phyloP scores from a whole-genome alignment of 2,329 filamentous ascomycete genomes.

The Hymenoscyphus fraxineus region DNA sequence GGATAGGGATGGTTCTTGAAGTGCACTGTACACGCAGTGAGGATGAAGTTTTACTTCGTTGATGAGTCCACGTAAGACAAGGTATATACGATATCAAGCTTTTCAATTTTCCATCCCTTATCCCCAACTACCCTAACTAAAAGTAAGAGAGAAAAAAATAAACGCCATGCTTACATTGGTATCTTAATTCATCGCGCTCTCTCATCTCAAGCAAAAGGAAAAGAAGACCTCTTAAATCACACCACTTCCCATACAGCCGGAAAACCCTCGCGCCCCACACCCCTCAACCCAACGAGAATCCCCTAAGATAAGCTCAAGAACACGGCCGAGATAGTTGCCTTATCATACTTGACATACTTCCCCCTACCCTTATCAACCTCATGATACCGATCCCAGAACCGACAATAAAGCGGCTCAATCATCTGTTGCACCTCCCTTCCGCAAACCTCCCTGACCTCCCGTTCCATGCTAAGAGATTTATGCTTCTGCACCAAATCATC shows the following conservation, averaged over 20 bases:
- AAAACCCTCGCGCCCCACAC: not conserved
- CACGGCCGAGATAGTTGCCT: conserved; percentile 68
- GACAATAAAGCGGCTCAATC: conserved; percentile 88
- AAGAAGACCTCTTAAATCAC: not conserved
- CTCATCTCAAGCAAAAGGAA: not conserved
- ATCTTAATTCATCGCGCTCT: conserved; percentile 6
- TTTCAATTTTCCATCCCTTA: not conserved
- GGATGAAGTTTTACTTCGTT: no score
- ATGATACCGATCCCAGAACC: conserved; percentile 96
- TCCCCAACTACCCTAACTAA: not conserved
- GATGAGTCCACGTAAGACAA: not conserved
- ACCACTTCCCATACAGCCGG: not conserved
- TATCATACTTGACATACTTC: conserved; percentile 98
- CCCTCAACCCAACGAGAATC: not conserved
- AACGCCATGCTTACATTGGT: conserved; percentile 5
- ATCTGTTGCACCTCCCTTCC: conserved; percentile 83
- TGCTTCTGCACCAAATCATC: conserved; percentile 84
- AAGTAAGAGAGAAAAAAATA: not conserved
- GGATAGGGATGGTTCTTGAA: no score
- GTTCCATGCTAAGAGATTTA: conserved; percentile 83
- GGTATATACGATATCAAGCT: not conserved
- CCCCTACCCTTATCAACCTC: conserved; percentile 97
- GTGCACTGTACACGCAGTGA: no score
- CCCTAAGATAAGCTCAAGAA: conserved; percentile 34
- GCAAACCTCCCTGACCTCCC: conserved; percentile 77